Evolutionary conservation across 306 rosid genomes (phyloP), one percentile per base, ranked within the genome.

Genomic region (Gleditsia sinensis): DNA sequence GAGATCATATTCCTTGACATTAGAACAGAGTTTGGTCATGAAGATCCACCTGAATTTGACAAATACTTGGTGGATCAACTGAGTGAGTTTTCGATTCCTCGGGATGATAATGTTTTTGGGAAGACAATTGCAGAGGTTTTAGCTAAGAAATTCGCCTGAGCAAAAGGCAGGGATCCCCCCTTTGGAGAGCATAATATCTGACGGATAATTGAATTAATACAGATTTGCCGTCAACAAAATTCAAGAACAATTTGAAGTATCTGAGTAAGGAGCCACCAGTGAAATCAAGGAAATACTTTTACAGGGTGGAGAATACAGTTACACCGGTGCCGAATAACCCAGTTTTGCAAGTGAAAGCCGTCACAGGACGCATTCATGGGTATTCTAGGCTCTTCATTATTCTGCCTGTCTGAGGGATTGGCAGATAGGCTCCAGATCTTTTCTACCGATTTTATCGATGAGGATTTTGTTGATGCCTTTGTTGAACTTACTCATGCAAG

Each of bases 221-320:
- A 0, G 98, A 94, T 81, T 78, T 94, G 63, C 98, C 98, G 6
- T 88, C 90, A 0, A 94, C 96, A 1, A 94, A 94, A 21, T 94
- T 94, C 36, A 94, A 94, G 12, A 84, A 89, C 21, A 94, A 94
- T 60, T 34, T 89, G 83, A 85, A 94, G 83, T 67, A 86, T 86
- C 71, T 91, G 92, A 74, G 88, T 27, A 85, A 88, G 66, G 96
- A 91, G 13, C 77, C 89, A 0, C 79, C 91, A 6, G 91, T 81
- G 42, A 13, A 83, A 6, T 71, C 88, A 0, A 83, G 98, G 74
- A 89, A 86, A 14, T 94, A 69, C 78, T 94, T 94, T 58, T 91
- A 94, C 45, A 88, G 97, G 81, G 89, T 94, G 82, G 97, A 94
- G 91, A 94, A 94, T 65, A 94, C 96, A 9, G 94, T 81, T n/a